Base-by-base conservation (phyloP, 108 stramenopile species). In the Discostella stelligeroides region DNA sequence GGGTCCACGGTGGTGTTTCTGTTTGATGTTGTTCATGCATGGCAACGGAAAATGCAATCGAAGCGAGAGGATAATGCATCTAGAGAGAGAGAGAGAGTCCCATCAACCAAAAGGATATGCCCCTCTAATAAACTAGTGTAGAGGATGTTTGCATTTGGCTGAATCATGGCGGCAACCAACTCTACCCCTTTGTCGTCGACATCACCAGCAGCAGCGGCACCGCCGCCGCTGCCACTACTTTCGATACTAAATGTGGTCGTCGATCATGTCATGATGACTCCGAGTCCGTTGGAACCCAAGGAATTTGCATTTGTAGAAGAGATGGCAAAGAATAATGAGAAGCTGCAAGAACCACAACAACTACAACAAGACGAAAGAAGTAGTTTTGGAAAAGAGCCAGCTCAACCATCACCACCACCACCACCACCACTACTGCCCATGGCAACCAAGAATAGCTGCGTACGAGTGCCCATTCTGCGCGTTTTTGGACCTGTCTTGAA, bases 221-320 rank as follows among this genome's bases (percentile, higher is more conserved):
- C 20, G 17, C 20, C 60, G 4, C 12, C 70, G 23, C 18, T 24
- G 37, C 18, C 41, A 20, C 80, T 82, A 8, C 63, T 82, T 15
- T 90, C 90, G 0, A 85, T 94, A 23, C 76, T 94, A 7, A 91
- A 90, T 74, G 82, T 90, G 1, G 90, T 90, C 21, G 86, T 94
- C 37, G 90, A 94, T 76, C 82, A 86, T 58, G 78, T 85, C 27
- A 94, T 94, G 92, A 65, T 84, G 63, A 59, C 70, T 20, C 86
- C 88, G 10, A 84, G 86, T 50, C 85, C 90, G 2, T 59, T 94
- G 81, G 90, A 91, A 51, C 76, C 80, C 11, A 58, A 69, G 34
- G 90, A 94, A 60, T 88, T 79, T 55, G 58, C 46, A 25, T 14
- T 34, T 55, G 38, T 27, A 57, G 68, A 18, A 34, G 46, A 41